These are phyloP conservation scores for Dioszegia crocea DNA, from an alignment of 768 basidiomycete genomes.

Conservation along the genomic window DNA sequence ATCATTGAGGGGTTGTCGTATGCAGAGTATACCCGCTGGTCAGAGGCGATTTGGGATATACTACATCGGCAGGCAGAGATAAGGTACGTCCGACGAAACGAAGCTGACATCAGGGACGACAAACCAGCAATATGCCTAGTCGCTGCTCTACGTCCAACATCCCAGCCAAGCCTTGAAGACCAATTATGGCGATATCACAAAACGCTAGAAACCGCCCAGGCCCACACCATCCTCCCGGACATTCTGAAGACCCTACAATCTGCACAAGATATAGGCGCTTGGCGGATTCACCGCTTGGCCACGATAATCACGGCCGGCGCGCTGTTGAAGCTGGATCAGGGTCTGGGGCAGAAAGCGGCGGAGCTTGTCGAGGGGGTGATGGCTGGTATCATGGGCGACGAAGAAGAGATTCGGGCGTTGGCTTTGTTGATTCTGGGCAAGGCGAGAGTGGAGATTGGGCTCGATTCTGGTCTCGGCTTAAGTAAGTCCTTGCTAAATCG, in stretches of 20 bases:
- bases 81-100: conserved; percentile 18
- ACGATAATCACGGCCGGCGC: conserved; percentile 31
- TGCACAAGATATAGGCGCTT: conserved; percentile 24
- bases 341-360: conserved; percentile 24
- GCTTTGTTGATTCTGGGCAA: conserved; percentile 26
- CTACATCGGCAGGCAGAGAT: conserved; percentile 27
- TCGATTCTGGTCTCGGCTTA: neutral
- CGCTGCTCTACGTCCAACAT: neutral
- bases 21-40: conserved; percentile 35
- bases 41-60: conserved; percentile 32
- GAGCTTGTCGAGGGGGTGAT: conserved; percentile 26
- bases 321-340: conserved; percentile 23
- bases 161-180: neutral
- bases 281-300: conserved; percentile 30
- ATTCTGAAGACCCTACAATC: conserved; percentile 28
- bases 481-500: neutral
- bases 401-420: conserved; percentile 20
- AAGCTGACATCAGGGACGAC: neutral
- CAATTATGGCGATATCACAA: neutral
- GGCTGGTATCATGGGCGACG: conserved; percentile 17
- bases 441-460: conserved; percentile 18
- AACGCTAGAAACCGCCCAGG: conserved; percentile 5
- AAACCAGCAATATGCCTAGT: neutral
- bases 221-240: conserved; percentile 32
- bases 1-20: conserved; percentile 21